phyloP scores from a whole-genome alignment of 2,329 filamentous ascomycete species.

The Coniochaeta prunicola region DNA sequence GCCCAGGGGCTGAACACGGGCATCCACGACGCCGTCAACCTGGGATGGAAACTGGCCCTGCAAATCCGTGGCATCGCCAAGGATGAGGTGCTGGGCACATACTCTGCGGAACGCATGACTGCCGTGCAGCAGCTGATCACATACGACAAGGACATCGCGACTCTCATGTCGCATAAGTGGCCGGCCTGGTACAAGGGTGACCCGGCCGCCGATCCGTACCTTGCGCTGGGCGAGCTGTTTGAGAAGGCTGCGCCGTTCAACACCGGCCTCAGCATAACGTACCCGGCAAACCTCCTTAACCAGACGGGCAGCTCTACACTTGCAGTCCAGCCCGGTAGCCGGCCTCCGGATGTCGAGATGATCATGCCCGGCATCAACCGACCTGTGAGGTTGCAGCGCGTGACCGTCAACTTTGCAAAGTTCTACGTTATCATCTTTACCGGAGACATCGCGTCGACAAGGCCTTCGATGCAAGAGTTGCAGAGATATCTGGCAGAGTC shows the following conservation, averaged over 20 bases:
- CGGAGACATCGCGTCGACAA: slow-evolving; percentile 21
- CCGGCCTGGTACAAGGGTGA: slow-evolving; percentile 33
- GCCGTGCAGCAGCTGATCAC: slow-evolving; percentile 35
- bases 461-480: slow-evolving; percentile 10
- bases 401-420: slow-evolving; percentile 31
- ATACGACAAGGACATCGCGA: slow-evolving; percentile 24
- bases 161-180: slow-evolving; percentile 30
- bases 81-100: slow-evolving; percentile 36
- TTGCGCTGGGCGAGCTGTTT: slow-evolving; percentile 48
- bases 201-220: slow-evolving; percentile 28
- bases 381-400: slow-evolving; percentile 31
- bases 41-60: slow-evolving; percentile 25
- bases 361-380: slow-evolving; percentile 37
- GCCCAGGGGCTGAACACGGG: slow-evolving; percentile 42
- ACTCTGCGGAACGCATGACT: slow-evolving; percentile 42
- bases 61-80: slow-evolving; percentile 31
- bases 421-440: slow-evolving; percentile 36
- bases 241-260: slow-evolving; percentile 53
- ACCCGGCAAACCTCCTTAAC: slow-evolving; percentile 40
- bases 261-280: slow-evolving; percentile 52
- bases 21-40: slow-evolving; percentile 38
- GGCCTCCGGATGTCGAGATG: slow-evolving; percentile 37
- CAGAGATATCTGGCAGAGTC: slow-evolving; percentile 4
- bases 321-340: slow-evolving; percentile 28
- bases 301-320: slow-evolving; percentile 10